Conservation (phyloP, 2,329 filamentous ascomycete species). For the Phaeosphaeria sp. region DNA sequence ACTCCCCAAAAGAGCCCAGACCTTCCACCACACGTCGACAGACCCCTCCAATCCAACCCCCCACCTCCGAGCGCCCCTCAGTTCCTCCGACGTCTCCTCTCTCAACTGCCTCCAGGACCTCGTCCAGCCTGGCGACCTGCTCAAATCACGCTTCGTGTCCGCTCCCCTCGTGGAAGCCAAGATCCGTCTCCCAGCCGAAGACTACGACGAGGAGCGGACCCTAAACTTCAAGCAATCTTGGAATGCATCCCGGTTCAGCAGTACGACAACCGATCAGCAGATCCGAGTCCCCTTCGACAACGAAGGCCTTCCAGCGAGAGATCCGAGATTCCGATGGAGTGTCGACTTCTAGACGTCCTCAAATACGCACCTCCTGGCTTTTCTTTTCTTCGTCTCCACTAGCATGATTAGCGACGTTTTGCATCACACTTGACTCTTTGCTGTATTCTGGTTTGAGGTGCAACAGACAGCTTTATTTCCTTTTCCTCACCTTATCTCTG, state of each 20-base stretch:
- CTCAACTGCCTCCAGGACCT: conserved; percentile 49
- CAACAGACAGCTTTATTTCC: not conserved
- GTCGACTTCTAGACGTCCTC: conserved; percentile 48
- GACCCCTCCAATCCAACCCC: conserved; percentile 34
- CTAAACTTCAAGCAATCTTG: conserved; percentile 13
- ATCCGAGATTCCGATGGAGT: conserved; percentile 50
- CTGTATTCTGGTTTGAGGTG: not conserved
- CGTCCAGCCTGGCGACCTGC: conserved; percentile 41
- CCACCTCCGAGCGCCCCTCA: conserved; percentile 34
- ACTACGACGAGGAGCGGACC: conserved; percentile 34
- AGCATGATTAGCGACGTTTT: conserved; percentile 1
- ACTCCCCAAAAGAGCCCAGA: conserved; percentile 16
- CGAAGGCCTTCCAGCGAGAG: conserved; percentile 40
- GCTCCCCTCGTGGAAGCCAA: conserved; percentile 47
- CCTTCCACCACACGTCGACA: conserved; percentile 20
- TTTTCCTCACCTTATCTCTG: not conserved
- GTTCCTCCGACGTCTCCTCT: conserved; percentile 46
- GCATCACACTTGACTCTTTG: not conserved
- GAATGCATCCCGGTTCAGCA: conserved; percentile 26
- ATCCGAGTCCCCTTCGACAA: conserved; percentile 43
- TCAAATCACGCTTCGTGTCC: conserved; percentile 46
- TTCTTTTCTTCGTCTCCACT: not conserved
- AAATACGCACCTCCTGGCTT: not conserved
- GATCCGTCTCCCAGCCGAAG: conserved; percentile 44
- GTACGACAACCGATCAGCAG: conserved; percentile 21